Percentiles rank a stretch among this genome's conserved stretches.
Evolutionary conservation across 495 filamentous ascomycete species (phyloP).

Genomic region (Xylaria venustula): DNA sequence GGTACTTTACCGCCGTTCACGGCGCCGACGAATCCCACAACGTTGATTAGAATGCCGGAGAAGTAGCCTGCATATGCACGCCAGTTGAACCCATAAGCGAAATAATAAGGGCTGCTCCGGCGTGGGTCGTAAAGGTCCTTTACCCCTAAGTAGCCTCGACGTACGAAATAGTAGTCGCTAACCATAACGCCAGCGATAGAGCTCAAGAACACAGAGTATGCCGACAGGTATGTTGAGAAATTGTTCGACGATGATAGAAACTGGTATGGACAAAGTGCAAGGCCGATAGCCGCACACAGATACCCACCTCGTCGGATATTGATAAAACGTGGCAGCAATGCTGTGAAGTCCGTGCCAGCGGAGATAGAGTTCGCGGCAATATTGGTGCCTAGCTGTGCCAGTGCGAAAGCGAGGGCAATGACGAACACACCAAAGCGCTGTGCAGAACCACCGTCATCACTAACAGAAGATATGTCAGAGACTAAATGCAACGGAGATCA

Average conservation of each 20-base stretch:
- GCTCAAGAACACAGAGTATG: conserved; percentile 93
- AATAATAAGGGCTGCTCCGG: conserved; percentile 69
- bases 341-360: conserved; percentile 88
- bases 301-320: conserved; percentile 91
- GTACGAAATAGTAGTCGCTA: conserved; percentile 87
- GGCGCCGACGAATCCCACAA: conserved; percentile 86
- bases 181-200: conserved; percentile 90
- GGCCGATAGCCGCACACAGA: conserved; percentile 77
- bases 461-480: not conserved
- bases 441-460: conserved; percentile 63
- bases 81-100: conserved; percentile 72
- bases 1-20: conserved; percentile 64
- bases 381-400: conserved; percentile 90
- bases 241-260: conserved; percentile 75
- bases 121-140: conserved; percentile 76
- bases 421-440: conserved; percentile 89
- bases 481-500: conserved; percentile 9
- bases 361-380: conserved; percentile 91
- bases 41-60: conserved; percentile 83
- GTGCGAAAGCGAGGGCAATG: conserved; percentile 75
- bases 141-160: conserved; percentile 77
- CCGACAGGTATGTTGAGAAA: conserved; percentile 92
- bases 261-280: conserved; percentile 90
- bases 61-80: conserved; percentile 83
- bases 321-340: conserved; percentile 79